Evolutionary conservation across 2,329 filamentous ascomycete genomes (phyloP).

Genomic region (Biscogniauxia mediterranea): DNA sequence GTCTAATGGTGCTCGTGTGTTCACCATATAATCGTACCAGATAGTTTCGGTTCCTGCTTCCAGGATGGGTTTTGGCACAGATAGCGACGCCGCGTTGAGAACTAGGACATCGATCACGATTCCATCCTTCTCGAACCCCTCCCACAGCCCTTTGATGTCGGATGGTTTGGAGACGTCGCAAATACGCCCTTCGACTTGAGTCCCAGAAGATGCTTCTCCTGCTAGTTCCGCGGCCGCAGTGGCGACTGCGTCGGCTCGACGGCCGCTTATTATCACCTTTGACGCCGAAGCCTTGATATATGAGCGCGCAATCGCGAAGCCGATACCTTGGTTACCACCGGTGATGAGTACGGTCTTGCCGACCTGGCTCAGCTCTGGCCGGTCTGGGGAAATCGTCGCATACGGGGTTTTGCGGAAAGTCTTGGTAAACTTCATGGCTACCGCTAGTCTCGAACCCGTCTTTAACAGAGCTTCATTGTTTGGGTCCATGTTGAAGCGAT

Average conservation of each 20-base stretch:
- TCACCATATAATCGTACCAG: conserved; percentile 30
- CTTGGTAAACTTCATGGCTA: conserved; percentile 19
- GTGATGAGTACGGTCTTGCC: conserved; percentile 62
- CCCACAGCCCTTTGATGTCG: conserved; percentile 34
- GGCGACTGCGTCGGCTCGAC: conserved; percentile 33
- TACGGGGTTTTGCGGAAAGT: conserved; percentile 37
- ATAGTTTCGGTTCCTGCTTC: conserved; percentile 19
- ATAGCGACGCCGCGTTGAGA: conserved; percentile 29
- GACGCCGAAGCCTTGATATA: conserved; percentile 44
- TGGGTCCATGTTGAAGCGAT: too few relatives aligned
- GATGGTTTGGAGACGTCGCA: conserved; percentile 27
- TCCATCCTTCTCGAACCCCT: conserved; percentile 18
- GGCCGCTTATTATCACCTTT: conserved; percentile 39
- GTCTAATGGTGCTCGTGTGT: conserved; percentile 32
- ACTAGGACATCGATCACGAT: conserved; percentile 35
- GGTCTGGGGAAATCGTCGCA: conserved; percentile 35
- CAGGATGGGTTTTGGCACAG: conserved; percentile 20
- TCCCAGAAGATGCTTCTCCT: conserved; percentile 7
- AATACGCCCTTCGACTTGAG: conserved; percentile 17
- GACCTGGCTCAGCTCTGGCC: conserved; percentile 39
- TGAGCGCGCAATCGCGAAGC: conserved; percentile 60
- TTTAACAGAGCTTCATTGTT: too few relatives aligned
- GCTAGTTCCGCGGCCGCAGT: conserved; percentile 26
- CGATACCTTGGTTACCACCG: conserved; percentile 65
- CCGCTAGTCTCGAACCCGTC: too few relatives aligned